phyloP scores from a whole-genome alignment of 306 rosid species.

The Luffa aegyptiaca region DNA sequence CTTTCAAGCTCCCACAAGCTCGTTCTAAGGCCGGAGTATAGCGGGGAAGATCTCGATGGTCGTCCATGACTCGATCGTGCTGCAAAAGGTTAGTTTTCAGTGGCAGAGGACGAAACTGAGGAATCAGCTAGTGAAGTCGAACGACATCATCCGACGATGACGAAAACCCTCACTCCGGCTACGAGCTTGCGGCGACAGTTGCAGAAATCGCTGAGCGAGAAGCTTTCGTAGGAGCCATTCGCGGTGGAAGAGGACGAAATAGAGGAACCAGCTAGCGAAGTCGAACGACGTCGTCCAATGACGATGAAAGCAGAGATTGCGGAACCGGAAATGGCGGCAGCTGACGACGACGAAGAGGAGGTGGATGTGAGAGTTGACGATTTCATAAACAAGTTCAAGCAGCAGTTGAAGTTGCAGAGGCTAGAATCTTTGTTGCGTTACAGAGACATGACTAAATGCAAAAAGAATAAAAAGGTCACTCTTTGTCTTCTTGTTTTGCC shows the following conservation, averaged over 20 bases:
- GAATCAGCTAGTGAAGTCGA: too few relatives aligned
- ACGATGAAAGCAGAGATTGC: constrained; percentile 12
- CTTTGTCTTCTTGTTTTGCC: not conserved
- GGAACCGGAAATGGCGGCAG: constrained; percentile 2
- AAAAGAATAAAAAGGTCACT: not conserved
- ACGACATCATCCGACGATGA: too few relatives aligned
- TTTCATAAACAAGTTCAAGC: constrained; percentile 65
- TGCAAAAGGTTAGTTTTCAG: too few relatives aligned
- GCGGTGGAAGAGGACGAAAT: not conserved
- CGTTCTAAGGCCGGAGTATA: too few relatives aligned
- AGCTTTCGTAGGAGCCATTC: constrained; percentile 16
- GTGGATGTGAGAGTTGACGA: constrained; percentile 72
- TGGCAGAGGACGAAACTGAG: too few relatives aligned
- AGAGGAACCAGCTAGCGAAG: not conserved
- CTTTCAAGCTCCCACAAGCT: too few relatives aligned
- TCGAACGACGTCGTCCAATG: constrained; percentile 23
- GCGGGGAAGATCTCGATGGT: too few relatives aligned
- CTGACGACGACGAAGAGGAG: constrained; percentile 31
- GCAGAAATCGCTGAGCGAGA: constrained; percentile 17
- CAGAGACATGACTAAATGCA: constrained; percentile 19
- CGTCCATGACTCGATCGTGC: too few relatives aligned
- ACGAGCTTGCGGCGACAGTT: not conserved
- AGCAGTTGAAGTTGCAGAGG: constrained; percentile 70
- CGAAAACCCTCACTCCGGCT: not conserved
- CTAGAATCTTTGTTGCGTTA: constrained; percentile 48